phyloP scores from a whole-genome alignment of 257 asterid species.

The Dorcoceras hygrometricum region DNA sequence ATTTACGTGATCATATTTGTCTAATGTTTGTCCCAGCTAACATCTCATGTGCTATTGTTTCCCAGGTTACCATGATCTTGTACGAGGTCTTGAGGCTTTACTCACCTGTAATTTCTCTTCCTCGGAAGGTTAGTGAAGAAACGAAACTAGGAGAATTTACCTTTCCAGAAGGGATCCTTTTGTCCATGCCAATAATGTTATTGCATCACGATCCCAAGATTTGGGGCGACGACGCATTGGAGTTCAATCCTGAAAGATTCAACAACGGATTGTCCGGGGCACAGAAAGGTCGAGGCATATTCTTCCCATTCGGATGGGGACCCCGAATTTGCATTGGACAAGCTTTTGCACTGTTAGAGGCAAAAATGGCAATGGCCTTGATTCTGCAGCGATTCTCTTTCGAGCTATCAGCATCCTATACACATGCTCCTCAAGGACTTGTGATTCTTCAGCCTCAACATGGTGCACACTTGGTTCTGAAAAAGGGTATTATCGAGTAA shows the following conservation, averaged over 20 bases:
- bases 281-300: neutral
- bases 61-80: neutral
- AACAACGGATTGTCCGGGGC: neutral
- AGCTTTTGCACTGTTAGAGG: neutral
- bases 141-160: constrained; percentile 10
- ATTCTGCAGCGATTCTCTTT: neutral
- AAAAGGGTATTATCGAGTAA: neutral
- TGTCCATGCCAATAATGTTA: neutral
- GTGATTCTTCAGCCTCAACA: neutral
- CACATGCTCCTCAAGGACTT: neutral
- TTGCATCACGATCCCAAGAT: neutral
- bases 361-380: neutral
- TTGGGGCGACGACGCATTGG: neutral
- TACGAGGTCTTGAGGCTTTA: constrained; percentile 18
- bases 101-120: neutral
- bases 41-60: too few relatives aligned
- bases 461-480: neutral
- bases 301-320: neutral
- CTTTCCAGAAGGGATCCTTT: constrained; percentile 3
- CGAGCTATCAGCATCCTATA: neutral
- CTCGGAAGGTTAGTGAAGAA: constrained; percentile 3
- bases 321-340: neutral
- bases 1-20: neutral
- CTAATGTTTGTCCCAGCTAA: neutral
- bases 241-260: neutral